Evolutionary conservation across 176 grass and related monocot species (phyloP), one percentile per base, ranked within the genome.

Genomic region (Hyparrhenia diplandra): DNA sequence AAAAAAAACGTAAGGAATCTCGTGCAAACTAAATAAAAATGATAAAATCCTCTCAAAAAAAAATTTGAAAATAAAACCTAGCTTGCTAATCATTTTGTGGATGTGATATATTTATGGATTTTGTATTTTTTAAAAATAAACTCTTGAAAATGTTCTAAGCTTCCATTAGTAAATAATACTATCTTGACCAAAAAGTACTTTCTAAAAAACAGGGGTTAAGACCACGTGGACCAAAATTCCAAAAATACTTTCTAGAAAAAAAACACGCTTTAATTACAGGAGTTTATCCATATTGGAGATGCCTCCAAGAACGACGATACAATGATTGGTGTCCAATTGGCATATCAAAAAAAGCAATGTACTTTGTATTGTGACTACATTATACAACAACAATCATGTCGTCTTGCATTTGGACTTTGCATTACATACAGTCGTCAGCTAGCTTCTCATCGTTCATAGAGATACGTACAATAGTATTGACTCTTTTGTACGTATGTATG

Each of bases 211-310:
- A 55, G 23, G 21, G 52, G 2, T 47, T 51, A 55, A 54, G 21
- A 54, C 20, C 20, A 54, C 20, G 2, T 54, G 51, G 20, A 74
- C n/a, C n/a, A n/a, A n/a, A n/a, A n/a, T n/a, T n/a, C 5, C 10
- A 14, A 74, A 49, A 28, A 5, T 35, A 49, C 16, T 20, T 6
- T 20, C 1, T 18, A 11, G 12, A 37, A 47, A 12, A 28, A 61
- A 74, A n/a, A n/a, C n/a, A 4, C 1, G 42, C n/a, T n/a, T n/a
- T 76, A 70, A 40, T 83, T 73, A 46, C 58, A 83, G 34, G n/a
- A 37, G n/a, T 51, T 8, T 57, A 84, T 35, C 1, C 12, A 36
- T 7, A 20, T 49, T 4, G 51, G 37, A 28, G 18, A 32, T 49
- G 14, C 54, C 39, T 2, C 62, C 63, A 54, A 47, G 30, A 58